Evolutionary conservation across 352 stramenopile species (phyloP).

Genomic region (Pythium scleroteichum): DNA sequence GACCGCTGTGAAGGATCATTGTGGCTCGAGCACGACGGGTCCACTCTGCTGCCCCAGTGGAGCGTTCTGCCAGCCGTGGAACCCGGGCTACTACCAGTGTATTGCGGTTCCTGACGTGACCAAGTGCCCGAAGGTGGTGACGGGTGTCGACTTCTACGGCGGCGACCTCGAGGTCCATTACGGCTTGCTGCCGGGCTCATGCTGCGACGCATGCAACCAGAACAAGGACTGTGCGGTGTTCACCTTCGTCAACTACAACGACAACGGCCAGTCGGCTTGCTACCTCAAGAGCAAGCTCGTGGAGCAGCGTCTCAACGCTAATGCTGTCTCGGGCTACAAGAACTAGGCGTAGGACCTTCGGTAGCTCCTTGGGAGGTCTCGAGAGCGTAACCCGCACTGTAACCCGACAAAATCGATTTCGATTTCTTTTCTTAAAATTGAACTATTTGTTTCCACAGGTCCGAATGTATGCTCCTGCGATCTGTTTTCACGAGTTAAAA

Average conservation of each 20-base stretch:
- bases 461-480: too few relatives aligned
- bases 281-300: constrained; percentile 50
- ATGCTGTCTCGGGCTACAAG: constrained; percentile 49
- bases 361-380: background rate
- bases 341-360: constrained; percentile 16
- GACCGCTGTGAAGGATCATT: constrained; percentile 32
- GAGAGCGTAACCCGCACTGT: too few relatives aligned
- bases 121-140: constrained; percentile 42
- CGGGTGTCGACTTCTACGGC: constrained; percentile 51
- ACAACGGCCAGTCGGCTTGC: constrained; percentile 49
- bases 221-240: constrained; percentile 42
- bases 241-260: constrained; percentile 67
- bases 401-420: too few relatives aligned
- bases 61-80: constrained; percentile 65
- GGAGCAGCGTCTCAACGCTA: constrained; percentile 29
- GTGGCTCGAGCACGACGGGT: constrained; percentile 37
- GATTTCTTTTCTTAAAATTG: too few relatives aligned
- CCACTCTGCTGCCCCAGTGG: constrained; percentile 41
- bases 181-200: constrained; percentile 39
- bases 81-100: constrained; percentile 58
- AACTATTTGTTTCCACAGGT: too few relatives aligned
- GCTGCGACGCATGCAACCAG: constrained; percentile 48
- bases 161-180: constrained; percentile 46
- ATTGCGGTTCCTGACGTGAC: constrained; percentile 31
- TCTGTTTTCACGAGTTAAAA: background rate